A percentile compares a stretch with the other conserved stretches of the same genome.
These are phyloP conservation scores for Pestalotiopsis sp. DNA, from an alignment of 2,329 filamentous ascomycete species.

Conservation along the genomic window DNA sequence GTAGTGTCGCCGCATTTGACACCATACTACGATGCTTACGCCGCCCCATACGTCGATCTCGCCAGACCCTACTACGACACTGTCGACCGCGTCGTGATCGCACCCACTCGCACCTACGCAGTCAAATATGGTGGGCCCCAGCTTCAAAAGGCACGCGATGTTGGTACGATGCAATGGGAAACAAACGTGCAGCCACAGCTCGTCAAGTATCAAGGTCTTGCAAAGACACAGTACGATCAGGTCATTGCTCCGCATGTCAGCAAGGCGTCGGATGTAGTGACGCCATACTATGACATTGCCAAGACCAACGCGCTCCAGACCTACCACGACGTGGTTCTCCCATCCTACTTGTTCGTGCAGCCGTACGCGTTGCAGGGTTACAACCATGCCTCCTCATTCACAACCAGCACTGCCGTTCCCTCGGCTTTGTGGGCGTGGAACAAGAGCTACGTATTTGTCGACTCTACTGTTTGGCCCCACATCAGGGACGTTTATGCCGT, in stretches of 20 bases:
- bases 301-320: slow-evolving; percentile 64
- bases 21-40: slow-evolving; percentile 85
- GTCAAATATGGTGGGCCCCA: slow-evolving; percentile 75
- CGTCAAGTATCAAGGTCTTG: slow-evolving; percentile 60
- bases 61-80: slow-evolving; percentile 73
- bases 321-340: slow-evolving; percentile 72
- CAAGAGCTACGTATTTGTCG: slow-evolving; percentile 68
- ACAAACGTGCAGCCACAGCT: slow-evolving; percentile 76
- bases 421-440: slow-evolving; percentile 70
- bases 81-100: slow-evolving; percentile 63
- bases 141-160: slow-evolving; percentile 65
- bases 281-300: slow-evolving; percentile 72
- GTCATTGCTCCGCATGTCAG: slow-evolving; percentile 73
- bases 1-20: slow-evolving; percentile 70
- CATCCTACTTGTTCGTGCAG: slow-evolving; percentile 70
- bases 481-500: slow-evolving; percentile 79
- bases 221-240: slow-evolving; percentile 66
- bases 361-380: slow-evolving; percentile 76
- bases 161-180: slow-evolving; percentile 74
- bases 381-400: slow-evolving; percentile 62
- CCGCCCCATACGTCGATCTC: slow-evolving; percentile 77
- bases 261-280: slow-evolving; percentile 54
- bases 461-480: slow-evolving; percentile 78
- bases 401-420: slow-evolving; percentile 70
- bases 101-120: slow-evolving; percentile 66